A percentile compares a stretch with the other conserved stretches of the same genome.
phyloP scores from a whole-genome alignment of 228 moss, liverwort and hornwort species.

The Sphagnum fallax region DNA sequence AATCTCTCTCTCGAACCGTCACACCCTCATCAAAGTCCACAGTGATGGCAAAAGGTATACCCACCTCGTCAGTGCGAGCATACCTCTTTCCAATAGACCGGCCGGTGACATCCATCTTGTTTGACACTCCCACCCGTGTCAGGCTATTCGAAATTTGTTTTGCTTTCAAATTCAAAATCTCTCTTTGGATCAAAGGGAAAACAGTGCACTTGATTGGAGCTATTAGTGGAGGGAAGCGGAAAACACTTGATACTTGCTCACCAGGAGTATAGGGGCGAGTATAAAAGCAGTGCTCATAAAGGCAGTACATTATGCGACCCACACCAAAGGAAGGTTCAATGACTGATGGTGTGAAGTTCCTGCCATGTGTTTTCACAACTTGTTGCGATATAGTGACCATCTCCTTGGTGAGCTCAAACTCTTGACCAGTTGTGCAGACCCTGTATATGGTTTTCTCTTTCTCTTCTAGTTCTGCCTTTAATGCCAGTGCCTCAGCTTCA shows the following conservation, averaged over 20 bases:
- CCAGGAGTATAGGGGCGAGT: conserved; percentile 70
- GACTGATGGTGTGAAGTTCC: conserved; percentile 78
- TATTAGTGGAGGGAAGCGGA: conserved; percentile 72
- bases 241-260: conserved; percentile 58
- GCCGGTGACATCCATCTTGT: conserved; percentile 82
- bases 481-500: conserved; percentile 62
- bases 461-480: conserved; percentile 61
- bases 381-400: conserved; percentile 74
- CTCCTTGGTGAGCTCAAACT: conserved; percentile 65
- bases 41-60: conserved; percentile 91
- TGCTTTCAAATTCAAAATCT: conserved; percentile 49
- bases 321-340: conserved; percentile 98
- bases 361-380: conserved; percentile 33
- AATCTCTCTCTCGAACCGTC: conserved; percentile 83
- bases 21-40: conserved; percentile 81
- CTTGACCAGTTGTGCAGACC: conserved; percentile 71
- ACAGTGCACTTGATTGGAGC: conserved; percentile 95
- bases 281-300: conserved; percentile 91
- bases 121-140: conserved; percentile 69
- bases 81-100: conserved; percentile 85
- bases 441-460: conserved; percentile 56
- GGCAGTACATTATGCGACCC: conserved; percentile 87
- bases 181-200: conserved; percentile 71
- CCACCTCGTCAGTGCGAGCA: conserved; percentile 88
- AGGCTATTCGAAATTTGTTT: conserved; percentile 40